Evolutionary conservation across 768 basidiomycete genomes (phyloP), one percentile per base, ranked within the genome.

Genomic region (Hydnomerulius pinastri): DNA sequence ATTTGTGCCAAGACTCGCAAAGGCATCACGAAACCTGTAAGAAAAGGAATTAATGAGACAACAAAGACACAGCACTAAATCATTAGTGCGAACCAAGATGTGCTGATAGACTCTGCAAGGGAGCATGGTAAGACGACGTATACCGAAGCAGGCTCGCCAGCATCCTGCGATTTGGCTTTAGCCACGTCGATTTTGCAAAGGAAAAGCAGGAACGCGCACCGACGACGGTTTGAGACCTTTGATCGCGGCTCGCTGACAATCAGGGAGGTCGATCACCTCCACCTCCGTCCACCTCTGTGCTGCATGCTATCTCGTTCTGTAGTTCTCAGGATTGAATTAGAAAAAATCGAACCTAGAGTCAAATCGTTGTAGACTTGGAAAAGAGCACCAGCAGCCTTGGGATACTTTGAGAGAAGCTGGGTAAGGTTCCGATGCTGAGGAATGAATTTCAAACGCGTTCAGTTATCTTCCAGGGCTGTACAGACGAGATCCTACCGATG

Each of bases 341-440:
- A 41, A n/a, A 27, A 37, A 15, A 17, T 51, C 69, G 45, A 44
- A 86, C 89, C 80, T 18, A 81, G 78, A 6, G 79, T 65, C 25
- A 91, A 66, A 51, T 92, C 88, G 62, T 90, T 90, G 70, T 85
- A 90, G 1, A 83, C 76, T 65, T 90, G 88, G 62, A 90, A 87
- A 8, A 90, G 67, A 20, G 78, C 73, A 11, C 83, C 77, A 3
- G 83, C 81, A 13, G 76, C 68, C 21, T 65, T 73, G 29, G 88
- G 87, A 58, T 90, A 90, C 63, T 83, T 87, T 10, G 59, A 52
- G 21, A 86, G 54, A 33, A 82, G 60, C 4, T 69, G 66, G 9
- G 78, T 68, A 23, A 89, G 72, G 4, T 61, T 70, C 37, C 71
- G 57, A 55, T 80, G 76, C 84, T 83, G 50, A 20, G 9, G 25